Percentiles rank a stretch among this genome's conserved stretches.
phyloP scores from a whole-genome alignment of 768 basidiomycete genomes.

The Cantharellus anzutake region DNA sequence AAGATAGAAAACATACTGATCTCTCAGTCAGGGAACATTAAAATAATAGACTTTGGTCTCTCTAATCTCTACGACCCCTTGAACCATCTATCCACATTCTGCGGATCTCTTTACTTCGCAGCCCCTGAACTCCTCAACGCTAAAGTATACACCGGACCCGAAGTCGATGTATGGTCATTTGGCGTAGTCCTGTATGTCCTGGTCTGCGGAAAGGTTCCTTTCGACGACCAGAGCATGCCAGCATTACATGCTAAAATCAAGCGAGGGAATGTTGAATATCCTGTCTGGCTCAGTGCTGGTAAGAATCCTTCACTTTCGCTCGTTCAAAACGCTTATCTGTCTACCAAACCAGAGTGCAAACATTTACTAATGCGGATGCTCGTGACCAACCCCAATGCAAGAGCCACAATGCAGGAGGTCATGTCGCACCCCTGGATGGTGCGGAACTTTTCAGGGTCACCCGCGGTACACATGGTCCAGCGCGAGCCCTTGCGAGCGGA shows the following conservation, averaged over 20 bases:
- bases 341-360: constrained; percentile 58
- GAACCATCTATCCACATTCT: constrained; percentile 78
- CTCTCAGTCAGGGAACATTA: constrained; percentile 95
- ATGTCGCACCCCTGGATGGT: constrained; percentile 84
- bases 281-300: constrained; percentile 91
- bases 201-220: constrained; percentile 96
- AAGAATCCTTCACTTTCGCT: constrained; percentile 4
- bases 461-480: constrained; percentile 69
- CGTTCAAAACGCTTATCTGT: not conserved
- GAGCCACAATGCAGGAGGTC: constrained; percentile 72
- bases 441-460: constrained; percentile 64
- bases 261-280: constrained; percentile 89
- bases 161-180: constrained; percentile 98
- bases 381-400: constrained; percentile 73
- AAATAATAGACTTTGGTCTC: constrained; percentile 98
- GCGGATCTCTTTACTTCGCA: constrained; percentile 95
- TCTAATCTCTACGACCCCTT: constrained; percentile 86
- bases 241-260: constrained; percentile 99
- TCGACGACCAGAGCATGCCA: constrained; percentile 99
- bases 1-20: constrained; percentile 99
- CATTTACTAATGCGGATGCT: constrained; percentile 86
- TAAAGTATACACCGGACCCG: constrained; percentile 89
- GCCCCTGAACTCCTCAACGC: constrained; percentile 96
- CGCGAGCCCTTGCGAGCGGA: constrained; percentile 79
- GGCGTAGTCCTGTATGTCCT: constrained; percentile 95